Base-by-base conservation (phyloP, 2,329 filamentous ascomycete species). In the Fusarium vanettenii region DNA sequence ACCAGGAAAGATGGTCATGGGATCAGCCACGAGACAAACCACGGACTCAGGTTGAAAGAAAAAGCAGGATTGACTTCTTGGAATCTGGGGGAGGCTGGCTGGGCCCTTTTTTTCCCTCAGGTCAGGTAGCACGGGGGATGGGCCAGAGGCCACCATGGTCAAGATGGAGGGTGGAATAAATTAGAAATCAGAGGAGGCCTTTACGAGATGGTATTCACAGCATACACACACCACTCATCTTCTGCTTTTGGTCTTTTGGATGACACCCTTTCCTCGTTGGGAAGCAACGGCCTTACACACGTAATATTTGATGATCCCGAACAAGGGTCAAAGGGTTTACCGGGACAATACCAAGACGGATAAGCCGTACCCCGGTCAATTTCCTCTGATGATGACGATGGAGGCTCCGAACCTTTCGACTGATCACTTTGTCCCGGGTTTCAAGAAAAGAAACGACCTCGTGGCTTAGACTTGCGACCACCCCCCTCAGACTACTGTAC, bases 381-480 rank as follows among this genome's bases (percentile, higher is more conserved):
- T 18, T 50, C 41, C 64, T 20, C 56, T 41, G 18, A 41, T 73
- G 70, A 69, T 64, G 62, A 60, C 72, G 68, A 73, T 66, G 37
- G 52, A 41, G 65, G 43, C n/a, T 64, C 48, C 43, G 50, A 33
- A 55, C 39, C 31, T 43, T 70, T 59, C 66, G 71, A 73, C 66
- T 74, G 64, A 77, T 76, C 69, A 78, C 48, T 75, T 73, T 64
- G 64, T 64, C 61, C 64, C 64, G 66, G 52, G 60, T 39, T 55
- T 60, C 69, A 67, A 52, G 66, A 71, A 66, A 35, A 66, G 57
- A 16, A 60, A 64, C 50, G 64, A 61, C 50, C 76, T 45, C 73
- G 76, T 78, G 76, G 70, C 73, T 73, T 63, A 72, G 73, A 69
- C 75, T 50, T 71, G 59, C 74, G 72, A 67, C 74, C 74, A 63